Evolutionary conservation across 208 protist genomes (phyloP), one percentile per base, ranked within the genome.

Genomic region (Wallacemonas sp.): DNA sequence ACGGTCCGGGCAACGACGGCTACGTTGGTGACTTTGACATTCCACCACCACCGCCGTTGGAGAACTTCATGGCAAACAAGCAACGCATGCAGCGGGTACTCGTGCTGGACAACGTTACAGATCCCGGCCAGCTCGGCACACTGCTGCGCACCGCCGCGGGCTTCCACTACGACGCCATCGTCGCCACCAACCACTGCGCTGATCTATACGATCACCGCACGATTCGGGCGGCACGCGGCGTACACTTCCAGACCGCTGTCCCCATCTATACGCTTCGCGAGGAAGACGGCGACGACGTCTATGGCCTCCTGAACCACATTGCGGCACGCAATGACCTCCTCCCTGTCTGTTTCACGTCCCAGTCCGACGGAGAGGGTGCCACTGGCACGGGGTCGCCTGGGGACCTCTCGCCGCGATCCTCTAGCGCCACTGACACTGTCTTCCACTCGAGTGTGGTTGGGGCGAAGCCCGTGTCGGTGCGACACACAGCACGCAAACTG

Each of bases 151-250:
- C 88, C 15, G 88, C 91, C 26, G 73, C 74, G 8, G 87, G 81
- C 1, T 93, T 93, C 67, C 83, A 92, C 38, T 96, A 96, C 68
- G 91, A 96, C 50, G 86, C 79, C 0, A 81, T 96, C 63, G 85
- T 96, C 63, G 57, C 81, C 15, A 91, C 81, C 0, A 94, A 94
- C 53, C 85, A 96, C 79, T 96, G 88, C 57, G 85, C 83, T 1
- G 91, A 96, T 68, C 57, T 94, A 50, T 96, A 94, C 69, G 91
- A 96, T 63, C 78, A 94, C 68, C 86, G 91, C 24, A 87, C 93
- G 32, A 57, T 96, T 19, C 85, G 88, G 13, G 88, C 91, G 13
- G 88, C 88, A 10, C 78, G 91, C 27, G 91, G 88, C 1, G 91
- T 81, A 0, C 91, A 96, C 74, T 96, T 96, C 76, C 88, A 94